Evolutionary conservation across 208 protist species (phyloP), one percentile per base, ranked within the genome.

Genomic region (Leishmania arabica): DNA sequence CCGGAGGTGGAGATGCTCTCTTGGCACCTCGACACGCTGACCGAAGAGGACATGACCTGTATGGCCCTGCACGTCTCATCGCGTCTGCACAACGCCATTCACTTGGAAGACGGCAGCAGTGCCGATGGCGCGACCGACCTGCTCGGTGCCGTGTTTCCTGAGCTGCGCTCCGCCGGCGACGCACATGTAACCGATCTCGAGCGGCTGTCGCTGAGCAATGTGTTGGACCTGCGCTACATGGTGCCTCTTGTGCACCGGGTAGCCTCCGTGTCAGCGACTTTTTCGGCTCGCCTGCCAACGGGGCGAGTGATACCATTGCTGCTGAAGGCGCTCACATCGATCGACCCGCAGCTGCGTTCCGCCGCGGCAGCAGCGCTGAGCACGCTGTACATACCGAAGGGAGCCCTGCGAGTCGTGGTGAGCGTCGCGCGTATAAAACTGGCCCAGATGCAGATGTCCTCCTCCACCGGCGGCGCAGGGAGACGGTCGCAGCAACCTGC

Each of bases 1-100:
- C 89, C 90, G 1, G 93, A 98, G 81, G 87, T 91, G 31, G 91
- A 96, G 78, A 95, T 98, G 91, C 84, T 98, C 1, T 87, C 92
- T 42, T 88, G 92, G 62, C 72, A 97, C 53, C 86, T 92, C 13
- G 95, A 96, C 77, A 85, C 86, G 17, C 91, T 90, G 85, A 96
- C 92, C 21, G 92, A 96, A 27, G 86, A 94, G 40, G 93, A 96
- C 71, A 80, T 96, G 3, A 74, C 56, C 0, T 64, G 65, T 42
- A 89, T 91, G 56, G 88, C 93, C 3, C 81, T 96, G 56, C 77
- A 91, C 31, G 90, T 85, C 60, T 93, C 95, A n/a, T 84, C 84
- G 37, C 84, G 95, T n/a, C 81, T 97, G 78, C 87, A 95, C 81
- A 96, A 96, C 91, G 88, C 84, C 19, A 68, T 95, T n/a, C 60